A percentile compares a stretch with the other conserved stretches of the same genome.
These are phyloP conservation scores for Glaciozyma martinii DNA, from an alignment of 768 basidiomycete genomes.

Conservation along the genomic window DNA sequence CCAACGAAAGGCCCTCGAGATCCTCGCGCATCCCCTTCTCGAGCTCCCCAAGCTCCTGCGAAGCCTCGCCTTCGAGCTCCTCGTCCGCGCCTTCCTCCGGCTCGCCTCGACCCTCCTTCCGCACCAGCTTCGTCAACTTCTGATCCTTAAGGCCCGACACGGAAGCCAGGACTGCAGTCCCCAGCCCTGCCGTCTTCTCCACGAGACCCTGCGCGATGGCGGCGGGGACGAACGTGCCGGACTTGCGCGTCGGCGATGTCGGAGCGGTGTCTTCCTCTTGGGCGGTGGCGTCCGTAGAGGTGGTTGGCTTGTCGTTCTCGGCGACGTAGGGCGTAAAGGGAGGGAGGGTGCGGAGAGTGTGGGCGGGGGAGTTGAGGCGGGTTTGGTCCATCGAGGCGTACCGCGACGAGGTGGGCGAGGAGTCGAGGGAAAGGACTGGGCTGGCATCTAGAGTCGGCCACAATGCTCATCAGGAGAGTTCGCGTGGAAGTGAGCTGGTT, in stretches of 20 bases:
- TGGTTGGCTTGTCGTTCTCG: neutral
- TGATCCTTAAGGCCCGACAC: slow-evolving; percentile 7
- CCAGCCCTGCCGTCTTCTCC: slow-evolving; percentile 11
- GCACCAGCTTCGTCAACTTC: slow-evolving; percentile 3
- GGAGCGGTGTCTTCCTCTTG: neutral
- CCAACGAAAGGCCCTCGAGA: slow-evolving; percentile 8
- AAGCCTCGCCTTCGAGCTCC: slow-evolving; percentile 7
- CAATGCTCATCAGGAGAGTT: neutral
- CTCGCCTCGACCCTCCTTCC: slow-evolving; percentile 2
- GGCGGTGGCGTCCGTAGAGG: neutral
- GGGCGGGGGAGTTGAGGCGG: slow-evolving; percentile 16
- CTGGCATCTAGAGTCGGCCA: neutral
- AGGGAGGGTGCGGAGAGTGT: slow-evolving; percentile 36
- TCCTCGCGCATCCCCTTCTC: slow-evolving; percentile 1
- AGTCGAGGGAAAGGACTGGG: neutral
- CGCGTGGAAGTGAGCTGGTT: neutral
- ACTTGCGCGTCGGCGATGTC: slow-evolving; percentile 1
- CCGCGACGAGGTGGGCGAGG: slow-evolving; percentile 25
- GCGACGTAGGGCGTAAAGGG: neutral
- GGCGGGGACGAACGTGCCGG: slow-evolving; percentile 5
- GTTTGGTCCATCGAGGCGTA: slow-evolving; percentile 25
- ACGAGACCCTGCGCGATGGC: slow-evolving; percentile 7
- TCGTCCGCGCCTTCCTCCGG: slow-evolving; percentile 54
- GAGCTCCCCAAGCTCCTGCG: slow-evolving; percentile 11
- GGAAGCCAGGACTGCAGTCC: neutral